A percentile compares a stretch with the other conserved stretches of the same genome.
phyloP scores from a whole-genome alignment of 306 rosid genomes.

The Senna tora region DNA sequence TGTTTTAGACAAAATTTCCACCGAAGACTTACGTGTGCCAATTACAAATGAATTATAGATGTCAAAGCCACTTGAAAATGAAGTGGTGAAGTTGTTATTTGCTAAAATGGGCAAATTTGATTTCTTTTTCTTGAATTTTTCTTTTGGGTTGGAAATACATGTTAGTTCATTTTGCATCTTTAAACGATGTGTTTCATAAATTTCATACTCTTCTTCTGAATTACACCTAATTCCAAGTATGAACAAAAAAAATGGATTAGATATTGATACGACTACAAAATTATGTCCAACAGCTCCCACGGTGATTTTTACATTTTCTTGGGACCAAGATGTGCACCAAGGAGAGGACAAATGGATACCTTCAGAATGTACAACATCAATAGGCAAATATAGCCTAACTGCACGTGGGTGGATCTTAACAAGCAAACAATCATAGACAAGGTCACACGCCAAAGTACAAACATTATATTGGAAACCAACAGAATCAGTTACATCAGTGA shows the following conservation, averaged over 20 bases:
- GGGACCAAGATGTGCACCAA: constrained; percentile 78
- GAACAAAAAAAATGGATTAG: constrained; percentile 84
- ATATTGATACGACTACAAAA: constrained; percentile 84
- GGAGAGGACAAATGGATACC: constrained; percentile 79
- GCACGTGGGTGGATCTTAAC: constrained; percentile 79
- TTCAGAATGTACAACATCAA: constrained; percentile 68
- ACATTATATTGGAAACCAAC: constrained; percentile 92
- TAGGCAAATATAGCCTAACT: constrained; percentile 89
- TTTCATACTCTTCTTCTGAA: constrained; percentile 65
- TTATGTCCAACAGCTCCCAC: constrained; percentile 93
- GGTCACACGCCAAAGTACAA: constrained; percentile 87
- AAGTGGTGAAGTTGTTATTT: constrained; percentile 40
- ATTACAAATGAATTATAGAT: constrained; percentile 66
- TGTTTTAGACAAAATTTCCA: constrained; percentile 65
- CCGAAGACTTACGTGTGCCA: constrained; percentile 90
- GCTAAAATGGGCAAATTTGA: constrained; percentile 43
- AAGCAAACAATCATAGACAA: constrained; percentile 73
- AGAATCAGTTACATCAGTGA: constrained; percentile 90
- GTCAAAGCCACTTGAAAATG: constrained; percentile 57
- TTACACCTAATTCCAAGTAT: constrained; percentile 76
- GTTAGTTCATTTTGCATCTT: constrained; percentile 77
- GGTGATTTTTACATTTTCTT: constrained; percentile 65
- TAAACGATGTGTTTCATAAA: constrained; percentile 78
- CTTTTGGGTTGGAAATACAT: constrained; percentile 83
- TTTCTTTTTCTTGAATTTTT: constrained; percentile 40